A percentile compares a stretch with the other conserved stretches of the same genome.
These are phyloP conservation scores for Leptoxyphium fumago DNA, from an alignment of 2,329 filamentous ascomycete species.

Conservation along the genomic window DNA sequence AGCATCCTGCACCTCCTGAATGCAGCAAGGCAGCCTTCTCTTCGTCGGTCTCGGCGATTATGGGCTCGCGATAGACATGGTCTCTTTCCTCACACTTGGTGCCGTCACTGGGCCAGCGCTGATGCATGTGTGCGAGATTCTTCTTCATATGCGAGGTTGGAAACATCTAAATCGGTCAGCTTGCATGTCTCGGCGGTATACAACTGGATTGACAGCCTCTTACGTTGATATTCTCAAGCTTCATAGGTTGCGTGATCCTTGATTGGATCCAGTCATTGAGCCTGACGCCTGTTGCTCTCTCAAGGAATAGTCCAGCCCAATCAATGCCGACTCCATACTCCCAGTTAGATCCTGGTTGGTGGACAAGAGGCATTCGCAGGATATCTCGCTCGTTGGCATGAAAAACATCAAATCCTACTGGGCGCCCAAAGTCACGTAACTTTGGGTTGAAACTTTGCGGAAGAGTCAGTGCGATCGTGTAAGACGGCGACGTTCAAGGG, in stretches of 20 bases:
- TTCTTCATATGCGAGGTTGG: slow-evolving; percentile 39
- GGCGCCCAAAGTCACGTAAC: slow-evolving; percentile 28
- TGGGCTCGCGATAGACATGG: slow-evolving; percentile 35
- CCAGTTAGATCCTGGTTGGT: slow-evolving; percentile 49
- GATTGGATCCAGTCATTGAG: slow-evolving; percentile 33
- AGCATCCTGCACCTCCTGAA: slow-evolving; percentile 48
- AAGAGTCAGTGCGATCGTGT: neutral
- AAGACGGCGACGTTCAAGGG: neutral
- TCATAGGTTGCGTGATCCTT: slow-evolving; percentile 32
- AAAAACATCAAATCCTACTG: slow-evolving; percentile 43
- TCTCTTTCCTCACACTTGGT: slow-evolving; percentile 27
- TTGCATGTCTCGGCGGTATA: too few relatives aligned
- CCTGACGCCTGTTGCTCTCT: slow-evolving; percentile 27
- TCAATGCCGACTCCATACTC: slow-evolving; percentile 39
- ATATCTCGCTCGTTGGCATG: slow-evolving; percentile 39
- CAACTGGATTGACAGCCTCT: neutral
- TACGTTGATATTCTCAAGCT: slow-evolving; percentile 34
- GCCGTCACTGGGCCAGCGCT: slow-evolving; percentile 26
- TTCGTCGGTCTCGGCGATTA: slow-evolving; percentile 30
- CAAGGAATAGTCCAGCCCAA: slow-evolving; percentile 35
- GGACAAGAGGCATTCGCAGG: slow-evolving; percentile 37
- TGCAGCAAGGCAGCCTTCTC: slow-evolving; percentile 37
- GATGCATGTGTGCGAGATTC: slow-evolving; percentile 43
- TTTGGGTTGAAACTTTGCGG: slow-evolving; percentile 26
- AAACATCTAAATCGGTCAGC: slow-evolving; percentile 27